phyloP scores from a whole-genome alignment of 768 basidiomycete genomes.

The Russula sp. region DNA sequence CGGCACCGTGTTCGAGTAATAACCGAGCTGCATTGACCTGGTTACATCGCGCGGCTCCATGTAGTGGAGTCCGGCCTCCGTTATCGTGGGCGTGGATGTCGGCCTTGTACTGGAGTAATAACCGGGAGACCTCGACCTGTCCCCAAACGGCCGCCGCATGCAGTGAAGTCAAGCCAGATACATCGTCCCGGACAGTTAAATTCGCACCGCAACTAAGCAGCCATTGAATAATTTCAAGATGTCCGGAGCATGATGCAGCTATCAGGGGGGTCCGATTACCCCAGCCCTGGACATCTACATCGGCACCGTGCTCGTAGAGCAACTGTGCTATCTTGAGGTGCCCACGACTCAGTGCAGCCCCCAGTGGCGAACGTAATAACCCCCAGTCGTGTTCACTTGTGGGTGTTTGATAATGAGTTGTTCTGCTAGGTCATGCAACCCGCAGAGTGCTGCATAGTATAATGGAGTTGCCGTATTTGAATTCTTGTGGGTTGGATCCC shows the following conservation, averaged over 20 bases:
- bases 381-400: neutral
- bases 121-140: neutral
- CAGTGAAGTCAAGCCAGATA: neutral
- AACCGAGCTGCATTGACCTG: neutral
- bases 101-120: neutral
- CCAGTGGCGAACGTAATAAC: conserved; percentile 2
- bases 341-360: neutral
- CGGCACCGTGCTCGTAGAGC: neutral
- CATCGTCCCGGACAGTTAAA: neutral
- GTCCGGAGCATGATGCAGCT: neutral
- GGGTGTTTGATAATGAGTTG: neutral
- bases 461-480: neutral
- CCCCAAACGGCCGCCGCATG: neutral
- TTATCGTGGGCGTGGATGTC: neutral
- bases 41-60: neutral
- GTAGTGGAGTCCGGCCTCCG: neutral
- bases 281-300: neutral
- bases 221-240: neutral
- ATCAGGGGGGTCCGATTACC: neutral
- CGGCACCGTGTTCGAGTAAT: neutral
- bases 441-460: conserved; percentile 1
- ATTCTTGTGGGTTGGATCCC: rapidly evolving
- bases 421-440: neutral
- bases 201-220: neutral
- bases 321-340: neutral